Evolutionary conservation across 306 rosid genomes (phyloP).

Genomic region (Abrus precatorius): DNA sequence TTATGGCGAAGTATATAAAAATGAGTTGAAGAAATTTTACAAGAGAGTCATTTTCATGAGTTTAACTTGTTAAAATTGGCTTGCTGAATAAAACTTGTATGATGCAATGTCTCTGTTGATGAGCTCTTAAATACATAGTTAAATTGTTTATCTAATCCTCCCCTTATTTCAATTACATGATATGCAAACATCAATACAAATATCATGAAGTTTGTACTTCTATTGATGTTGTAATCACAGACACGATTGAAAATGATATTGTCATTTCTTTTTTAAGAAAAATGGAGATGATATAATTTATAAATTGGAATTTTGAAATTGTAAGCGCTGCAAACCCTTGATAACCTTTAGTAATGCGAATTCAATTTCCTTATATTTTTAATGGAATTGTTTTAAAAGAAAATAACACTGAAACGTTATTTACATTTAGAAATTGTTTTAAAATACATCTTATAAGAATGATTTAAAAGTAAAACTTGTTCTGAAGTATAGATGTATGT

Average conservation of each 20-base stretch:
- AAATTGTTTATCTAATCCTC: background rate
- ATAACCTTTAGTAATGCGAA: background rate
- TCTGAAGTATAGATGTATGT: background rate
- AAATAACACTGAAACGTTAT: background rate
- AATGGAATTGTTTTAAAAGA: background rate
- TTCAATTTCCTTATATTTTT: background rate
- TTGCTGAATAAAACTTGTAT: background rate
- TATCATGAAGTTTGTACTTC: background rate
- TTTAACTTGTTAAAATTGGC: background rate
- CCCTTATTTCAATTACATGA: background rate
- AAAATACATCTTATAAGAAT: background rate
- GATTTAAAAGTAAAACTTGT: background rate
- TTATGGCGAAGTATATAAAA: no score
- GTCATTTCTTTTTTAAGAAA: background rate
- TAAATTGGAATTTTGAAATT: background rate
- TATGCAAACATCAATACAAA: background rate
- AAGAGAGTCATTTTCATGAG: background rate
- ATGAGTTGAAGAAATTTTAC: background rate
- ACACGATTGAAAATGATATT: background rate
- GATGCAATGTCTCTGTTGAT: background rate
- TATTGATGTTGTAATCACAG: background rate
- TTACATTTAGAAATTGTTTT: background rate
- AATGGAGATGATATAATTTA: background rate
- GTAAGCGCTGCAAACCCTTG: background rate
- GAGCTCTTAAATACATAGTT: background rate